Conservation (phyloP, 495 filamentous ascomycete genomes). For the Daldinia bambusicola region DNA sequence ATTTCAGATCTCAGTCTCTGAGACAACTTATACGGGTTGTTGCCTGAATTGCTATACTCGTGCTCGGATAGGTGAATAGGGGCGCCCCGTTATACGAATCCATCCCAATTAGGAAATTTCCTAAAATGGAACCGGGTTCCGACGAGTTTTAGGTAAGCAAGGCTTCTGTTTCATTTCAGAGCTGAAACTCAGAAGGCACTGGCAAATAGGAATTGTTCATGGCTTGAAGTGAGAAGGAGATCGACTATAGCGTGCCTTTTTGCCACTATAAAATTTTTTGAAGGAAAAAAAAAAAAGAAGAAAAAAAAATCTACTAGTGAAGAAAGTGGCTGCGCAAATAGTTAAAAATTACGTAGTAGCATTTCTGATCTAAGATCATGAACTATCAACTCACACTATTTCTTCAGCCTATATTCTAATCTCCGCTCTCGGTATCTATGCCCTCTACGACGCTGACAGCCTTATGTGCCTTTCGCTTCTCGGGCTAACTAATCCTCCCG, state of each 20-base stretch:
- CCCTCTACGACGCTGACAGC: neutral
- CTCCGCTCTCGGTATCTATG: neutral
- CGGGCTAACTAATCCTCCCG: neutral
- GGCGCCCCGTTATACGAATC: neutral
- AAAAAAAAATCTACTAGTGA: neutral
- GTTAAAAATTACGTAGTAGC: neutral
- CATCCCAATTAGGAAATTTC: slow-evolving; percentile 5
- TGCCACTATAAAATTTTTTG: no score
- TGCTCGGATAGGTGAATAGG: neutral
- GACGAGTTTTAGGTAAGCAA: neutral
- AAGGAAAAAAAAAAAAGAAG: neutral
- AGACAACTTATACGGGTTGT: neutral
- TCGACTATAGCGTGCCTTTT: no score
- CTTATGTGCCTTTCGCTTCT: neutral
- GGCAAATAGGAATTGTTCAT: neutral
- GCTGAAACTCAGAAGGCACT: slow-evolving; percentile 1
- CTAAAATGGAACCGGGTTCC: neutral
- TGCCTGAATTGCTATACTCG: neutral
- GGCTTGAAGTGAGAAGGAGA: neutral
- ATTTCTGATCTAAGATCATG: neutral
- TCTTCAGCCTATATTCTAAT: neutral
- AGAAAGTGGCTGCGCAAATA: no score
- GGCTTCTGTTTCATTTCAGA: neutral
- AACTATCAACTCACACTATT: neutral
- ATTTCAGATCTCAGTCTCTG: neutral